A percentile compares a stretch with the other conserved stretches of the same genome.
Evolutionary conservation across 495 filamentous ascomycete species (phyloP).

Genomic region (Thozetella sp.): DNA sequence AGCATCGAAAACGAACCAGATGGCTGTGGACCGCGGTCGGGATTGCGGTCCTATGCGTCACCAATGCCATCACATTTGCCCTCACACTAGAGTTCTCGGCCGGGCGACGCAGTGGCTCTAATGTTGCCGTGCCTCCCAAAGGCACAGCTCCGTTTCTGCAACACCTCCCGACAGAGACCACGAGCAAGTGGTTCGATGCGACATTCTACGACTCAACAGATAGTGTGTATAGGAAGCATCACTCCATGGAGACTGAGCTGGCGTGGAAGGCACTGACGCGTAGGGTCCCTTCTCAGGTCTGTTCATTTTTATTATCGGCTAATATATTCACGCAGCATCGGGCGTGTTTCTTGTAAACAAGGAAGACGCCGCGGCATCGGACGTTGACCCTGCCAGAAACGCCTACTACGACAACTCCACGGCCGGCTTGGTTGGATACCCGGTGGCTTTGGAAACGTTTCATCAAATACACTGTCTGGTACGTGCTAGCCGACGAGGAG

Average conservation of each 20-base stretch:
- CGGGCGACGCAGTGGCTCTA: neutral
- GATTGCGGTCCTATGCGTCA: neutral
- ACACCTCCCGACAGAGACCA: neutral
- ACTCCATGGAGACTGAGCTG: conserved; percentile 11
- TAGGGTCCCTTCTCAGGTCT: conserved; percentile 4
- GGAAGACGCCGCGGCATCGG: conserved; percentile 14
- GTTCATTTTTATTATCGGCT: neutral
- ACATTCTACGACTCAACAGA: conserved; percentile 14
- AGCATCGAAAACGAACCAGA: neutral
- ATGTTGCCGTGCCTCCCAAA: neutral
- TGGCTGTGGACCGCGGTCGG: neutral
- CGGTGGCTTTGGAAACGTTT: conserved; percentile 14
- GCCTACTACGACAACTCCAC: conserved; percentile 15
- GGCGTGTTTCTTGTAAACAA: conserved; percentile 11
- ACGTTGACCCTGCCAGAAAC: conserved; percentile 11
- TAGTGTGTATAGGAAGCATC: conserved; percentile 12
- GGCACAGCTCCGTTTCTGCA: neutral
- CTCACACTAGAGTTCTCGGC: neutral
- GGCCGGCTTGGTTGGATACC: conserved; percentile 13
- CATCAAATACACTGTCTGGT: conserved; percentile 17
- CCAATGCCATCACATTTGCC: neutral
- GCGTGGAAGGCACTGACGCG: conserved; percentile 14
- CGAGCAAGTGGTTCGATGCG: conserved; percentile 2
- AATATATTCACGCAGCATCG: conserved; percentile 1
- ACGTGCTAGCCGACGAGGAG: neutral